A percentile compares a stretch with the other conserved stretches of the same genome.
These are phyloP conservation scores for Eutrema salsugineum DNA, from an alignment of 441 rosid genomes.

Conservation along the genomic window DNA sequence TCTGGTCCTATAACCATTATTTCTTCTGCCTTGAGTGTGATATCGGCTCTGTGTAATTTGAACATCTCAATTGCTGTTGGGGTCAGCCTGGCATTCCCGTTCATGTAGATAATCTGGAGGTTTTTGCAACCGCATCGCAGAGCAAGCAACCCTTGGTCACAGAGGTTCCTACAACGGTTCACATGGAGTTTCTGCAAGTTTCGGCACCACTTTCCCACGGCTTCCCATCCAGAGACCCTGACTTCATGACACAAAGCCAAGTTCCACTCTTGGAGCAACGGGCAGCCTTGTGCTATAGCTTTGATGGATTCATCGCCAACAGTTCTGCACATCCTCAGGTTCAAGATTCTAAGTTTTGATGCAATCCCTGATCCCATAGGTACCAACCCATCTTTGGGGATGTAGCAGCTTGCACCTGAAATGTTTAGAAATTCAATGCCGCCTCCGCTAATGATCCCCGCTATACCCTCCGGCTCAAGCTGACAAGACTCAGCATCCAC, in stretches of 20 bases:
- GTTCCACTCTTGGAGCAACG: constrained; percentile 70
- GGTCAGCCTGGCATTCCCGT: constrained; percentile 28
- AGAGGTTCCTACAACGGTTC: constrained; percentile 69
- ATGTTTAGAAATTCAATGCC: constrained; percentile 68
- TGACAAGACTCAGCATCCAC: constrained; percentile 65
- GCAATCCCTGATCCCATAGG: constrained; percentile 61
- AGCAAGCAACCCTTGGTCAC: constrained; percentile 52
- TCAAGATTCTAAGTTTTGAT: constrained; percentile 54
- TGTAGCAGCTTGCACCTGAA: constrained; percentile 28
- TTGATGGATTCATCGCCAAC: constrained; percentile 50
- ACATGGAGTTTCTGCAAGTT: constrained; percentile 65
- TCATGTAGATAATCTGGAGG: constrained; percentile 51
- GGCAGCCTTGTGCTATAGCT: constrained; percentile 75
- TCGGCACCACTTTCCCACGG: constrained; percentile 53
- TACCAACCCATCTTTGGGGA: constrained; percentile 38
- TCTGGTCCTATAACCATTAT: constrained; percentile 51
- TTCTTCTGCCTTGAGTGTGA: constrained; percentile 50
- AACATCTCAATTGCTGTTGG: constrained; percentile 53
- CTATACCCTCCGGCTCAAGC: constrained; percentile 53
- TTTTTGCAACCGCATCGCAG: constrained; percentile 54
- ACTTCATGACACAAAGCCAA: constrained; percentile 59
- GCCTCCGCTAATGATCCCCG: constrained; percentile 66
- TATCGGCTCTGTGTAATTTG: constrained; percentile 49
- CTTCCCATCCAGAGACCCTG: constrained; percentile 59
- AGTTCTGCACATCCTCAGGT: constrained; percentile 64